These are phyloP conservation scores for Penicillium sp. DNA, from an alignment of 2,329 filamentous ascomycete genomes.

Conservation along the genomic window DNA sequence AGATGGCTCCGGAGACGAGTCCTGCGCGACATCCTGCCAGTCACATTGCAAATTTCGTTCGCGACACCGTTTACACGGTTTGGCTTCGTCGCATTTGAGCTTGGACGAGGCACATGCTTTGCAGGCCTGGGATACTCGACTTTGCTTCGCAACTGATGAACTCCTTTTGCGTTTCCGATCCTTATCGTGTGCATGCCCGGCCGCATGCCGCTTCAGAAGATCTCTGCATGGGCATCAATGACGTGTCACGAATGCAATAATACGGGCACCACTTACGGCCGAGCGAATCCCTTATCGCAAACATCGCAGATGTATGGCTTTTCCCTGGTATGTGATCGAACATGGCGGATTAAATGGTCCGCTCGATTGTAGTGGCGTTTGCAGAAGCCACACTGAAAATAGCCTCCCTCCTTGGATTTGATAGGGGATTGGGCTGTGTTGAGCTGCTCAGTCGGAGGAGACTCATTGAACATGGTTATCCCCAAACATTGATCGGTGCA, in stretches of 20 bases:
- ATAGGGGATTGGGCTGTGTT: constrained; percentile 4
- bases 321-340: constrained; percentile 45
- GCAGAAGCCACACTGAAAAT: constrained; percentile 55
- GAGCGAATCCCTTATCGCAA: constrained; percentile 33
- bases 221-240: constrained; percentile 30
- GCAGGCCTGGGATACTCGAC: constrained; percentile 52
- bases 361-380: constrained; percentile 53
- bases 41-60: constrained; percentile 51
- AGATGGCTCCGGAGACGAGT: constrained; percentile 17
- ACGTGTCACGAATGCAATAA: neutral
- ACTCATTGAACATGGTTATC: neutral
- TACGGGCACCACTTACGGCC: constrained; percentile 25
- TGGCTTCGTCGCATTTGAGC: constrained; percentile 55
- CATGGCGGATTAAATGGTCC: constrained; percentile 56
- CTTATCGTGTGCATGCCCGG: constrained; percentile 36
- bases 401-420: constrained; percentile 21
- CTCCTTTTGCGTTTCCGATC: constrained; percentile 31
- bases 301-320: constrained; percentile 35
- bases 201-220: constrained; percentile 53
- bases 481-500: neutral
- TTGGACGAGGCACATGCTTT: constrained; percentile 54
- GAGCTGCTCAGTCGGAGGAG: neutral
- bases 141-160: constrained; percentile 22
- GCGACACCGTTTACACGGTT: constrained; percentile 54
- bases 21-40: constrained; percentile 23